Base-by-base conservation (phyloP, 2,329 filamentous ascomycete species). In the Cordyceps fumosorosea region DNA sequence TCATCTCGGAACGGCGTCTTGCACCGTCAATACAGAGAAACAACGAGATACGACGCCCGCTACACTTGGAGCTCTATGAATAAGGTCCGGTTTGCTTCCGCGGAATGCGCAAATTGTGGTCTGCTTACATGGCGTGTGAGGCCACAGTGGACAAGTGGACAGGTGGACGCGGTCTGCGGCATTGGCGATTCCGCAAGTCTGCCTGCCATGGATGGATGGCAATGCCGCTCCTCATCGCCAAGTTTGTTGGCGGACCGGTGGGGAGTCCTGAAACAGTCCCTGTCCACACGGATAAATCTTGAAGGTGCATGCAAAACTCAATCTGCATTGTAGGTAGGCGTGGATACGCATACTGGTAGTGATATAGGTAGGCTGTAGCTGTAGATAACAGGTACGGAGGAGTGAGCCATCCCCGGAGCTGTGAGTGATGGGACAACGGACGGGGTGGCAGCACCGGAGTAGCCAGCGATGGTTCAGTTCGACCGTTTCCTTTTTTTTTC, bases 261-360 rank as follows among this genome's bases (percentile, higher is more conserved):
- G 56, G 37, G 56, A 50, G 45, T n/a, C n/a, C 44, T 58, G 56
- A 58, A 58, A 58, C 56, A 58, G n/a, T 37, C 26, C 18, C 11
- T 56, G 54, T 44, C 54, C 55, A 47, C 55, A 57, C n/a, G 42
- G 26, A 47, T 34, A 2, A 34, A 48, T 20, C 20, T 34, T 37
- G 12, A 58, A 48, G 29, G 44, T 24, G 32, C 20, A 12, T 12
- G 44, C 3, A 50, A 50, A 58, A 58, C 8, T 40, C 47, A 57
- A 50, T 57, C 42, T 57, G 55, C 29, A 57, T 32, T 44, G 26
- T 14, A 22, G 29, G 55, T 40, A 44, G 18, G 53, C 53, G 16
- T 32, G 24, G 22, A 12, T 34, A 26, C 24, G 52, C 22, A 48
- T 48, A 8, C 22, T 26, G 45, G 22, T 26, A 14, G 11, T 16